Conservation (phyloP, 140 eudicot genomes). For the Senecio squalidus region DNA sequence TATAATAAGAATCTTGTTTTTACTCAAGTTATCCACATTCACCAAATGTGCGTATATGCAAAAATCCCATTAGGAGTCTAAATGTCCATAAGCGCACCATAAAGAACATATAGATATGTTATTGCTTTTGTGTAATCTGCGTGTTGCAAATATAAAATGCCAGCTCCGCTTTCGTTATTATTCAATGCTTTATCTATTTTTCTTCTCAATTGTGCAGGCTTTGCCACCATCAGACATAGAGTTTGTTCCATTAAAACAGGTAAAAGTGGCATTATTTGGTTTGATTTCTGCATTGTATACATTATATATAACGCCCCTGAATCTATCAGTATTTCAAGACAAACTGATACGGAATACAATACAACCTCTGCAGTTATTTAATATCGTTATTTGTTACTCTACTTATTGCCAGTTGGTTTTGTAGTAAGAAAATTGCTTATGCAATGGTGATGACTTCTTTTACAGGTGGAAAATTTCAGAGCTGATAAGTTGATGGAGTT, state of each 20-base stretch:
- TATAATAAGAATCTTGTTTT: neutral
- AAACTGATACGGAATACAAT: conserved; percentile 3
- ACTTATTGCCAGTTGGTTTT: neutral
- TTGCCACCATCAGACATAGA: conserved; percentile 77
- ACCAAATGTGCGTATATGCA: neutral
- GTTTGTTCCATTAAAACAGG: conserved; percentile 92
- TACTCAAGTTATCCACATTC: neutral
- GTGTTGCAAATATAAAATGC: conserved; percentile 4
- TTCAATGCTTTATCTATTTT: conserved; percentile 6
- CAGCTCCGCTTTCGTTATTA: neutral
- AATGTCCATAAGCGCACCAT: neutral
- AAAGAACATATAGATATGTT: conserved; percentile 9
- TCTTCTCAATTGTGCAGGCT: conserved; percentile 47
- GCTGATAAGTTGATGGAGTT: conserved; percentile 88
- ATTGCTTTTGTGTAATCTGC: neutral
- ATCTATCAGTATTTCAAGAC: neutral
- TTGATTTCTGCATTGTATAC: conserved; percentile 4
- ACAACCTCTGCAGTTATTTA: neutral
- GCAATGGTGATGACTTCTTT: conserved; percentile 21
- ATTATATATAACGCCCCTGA: conserved; percentile 4
- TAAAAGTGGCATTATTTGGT: conserved; percentile 20
- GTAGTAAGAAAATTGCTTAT: conserved; percentile 19
- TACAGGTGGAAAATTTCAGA: conserved; percentile 59
- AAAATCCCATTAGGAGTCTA: neutral
- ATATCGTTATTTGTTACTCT: conserved; percentile 7